A percentile compares a stretch with the other conserved stretches of the same genome.
Conservation (phyloP, 768 basidiomycete genomes). For the Mrakia blollopis region DNA sequence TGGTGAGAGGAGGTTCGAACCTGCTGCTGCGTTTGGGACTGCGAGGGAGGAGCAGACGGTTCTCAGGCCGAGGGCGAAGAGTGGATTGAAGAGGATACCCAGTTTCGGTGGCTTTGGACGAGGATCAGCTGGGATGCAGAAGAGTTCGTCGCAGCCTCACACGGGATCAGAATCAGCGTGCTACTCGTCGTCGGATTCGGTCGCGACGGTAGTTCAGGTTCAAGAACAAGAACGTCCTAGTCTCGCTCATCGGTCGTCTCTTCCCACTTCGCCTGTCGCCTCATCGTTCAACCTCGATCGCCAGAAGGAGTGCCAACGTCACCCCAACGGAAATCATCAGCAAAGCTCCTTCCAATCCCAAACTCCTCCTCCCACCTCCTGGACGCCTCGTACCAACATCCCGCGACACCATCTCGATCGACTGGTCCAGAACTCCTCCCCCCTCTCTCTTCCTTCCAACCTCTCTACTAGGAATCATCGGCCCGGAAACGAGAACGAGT, state of each 20-base stretch:
- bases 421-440: neutral
- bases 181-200: too few relatives aligned
- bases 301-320: neutral
- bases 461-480: neutral
- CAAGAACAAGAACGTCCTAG: neutral
- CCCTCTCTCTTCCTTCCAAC: neutral
- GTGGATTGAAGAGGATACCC: neutral
- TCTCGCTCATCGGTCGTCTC: neutral
- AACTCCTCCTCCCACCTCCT: neutral
- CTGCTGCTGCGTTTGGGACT: neutral
- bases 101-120: neutral
- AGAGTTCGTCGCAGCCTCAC: neutral
- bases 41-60: slow-evolving; percentile 8
- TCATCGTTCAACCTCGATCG: neutral
- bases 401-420: slow-evolving; percentile 9
- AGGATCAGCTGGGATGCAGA: neutral
- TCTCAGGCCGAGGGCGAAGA: slow-evolving; percentile 3
- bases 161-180: neutral
- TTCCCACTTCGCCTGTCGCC: neutral
- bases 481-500: neutral
- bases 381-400: neutral
- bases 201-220: neutral
- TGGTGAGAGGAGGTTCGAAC: neutral
- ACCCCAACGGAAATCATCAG: neutral
- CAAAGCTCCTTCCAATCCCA: neutral